Evolutionary conservation across 2,329 filamentous ascomycete species (phyloP).

Genomic region (Escovopsis sp.): DNA sequence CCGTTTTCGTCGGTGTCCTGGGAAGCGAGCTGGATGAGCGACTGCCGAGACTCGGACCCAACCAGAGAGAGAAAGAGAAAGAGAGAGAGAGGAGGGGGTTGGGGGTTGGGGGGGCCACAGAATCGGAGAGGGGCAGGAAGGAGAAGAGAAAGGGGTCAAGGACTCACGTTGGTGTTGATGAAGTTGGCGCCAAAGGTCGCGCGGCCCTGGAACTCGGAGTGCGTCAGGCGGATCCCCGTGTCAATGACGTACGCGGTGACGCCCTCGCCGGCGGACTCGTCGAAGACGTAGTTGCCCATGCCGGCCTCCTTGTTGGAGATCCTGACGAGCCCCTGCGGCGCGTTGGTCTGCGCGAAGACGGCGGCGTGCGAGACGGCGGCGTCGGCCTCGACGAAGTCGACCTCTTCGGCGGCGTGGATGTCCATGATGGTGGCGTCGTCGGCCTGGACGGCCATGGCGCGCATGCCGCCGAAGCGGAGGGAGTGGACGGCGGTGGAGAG

Average conservation of each 20-base stretch:
- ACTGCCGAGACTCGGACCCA: not conserved
- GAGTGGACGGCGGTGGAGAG: conserved; percentile 33
- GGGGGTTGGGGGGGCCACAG: no score
- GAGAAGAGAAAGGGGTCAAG: no score
- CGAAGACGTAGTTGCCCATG: conserved; percentile 28
- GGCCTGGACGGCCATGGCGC: conserved; percentile 37
- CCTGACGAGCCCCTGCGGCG: conserved; percentile 38
- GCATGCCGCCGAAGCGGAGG: conserved; percentile 35
- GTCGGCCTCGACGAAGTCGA: conserved; percentile 41
- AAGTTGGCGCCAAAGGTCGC: conserved; percentile 40
- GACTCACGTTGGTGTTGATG: conserved; percentile 29
- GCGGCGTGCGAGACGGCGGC: conserved; percentile 29
- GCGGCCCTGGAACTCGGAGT: conserved; percentile 42
- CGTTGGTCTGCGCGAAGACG: conserved; percentile 35
- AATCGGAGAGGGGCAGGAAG: no score
- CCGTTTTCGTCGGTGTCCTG: conserved; percentile 42
- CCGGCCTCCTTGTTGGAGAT: conserved; percentile 30
- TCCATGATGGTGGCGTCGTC: conserved; percentile 34
- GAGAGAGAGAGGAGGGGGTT: no score
- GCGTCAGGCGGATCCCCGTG: conserved; percentile 44
- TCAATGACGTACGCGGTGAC: conserved; percentile 51
- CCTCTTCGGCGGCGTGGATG: conserved; percentile 33
- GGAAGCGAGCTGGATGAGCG: conserved; percentile 1
- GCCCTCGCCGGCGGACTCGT: conserved; percentile 36
- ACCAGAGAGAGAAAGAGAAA: not conserved